A percentile compares a stretch with the other conserved stretches of the same genome.
phyloP scores from a whole-genome alignment of 2,329 filamentous ascomycete species.

The Dothiorella sarmentorum region DNA sequence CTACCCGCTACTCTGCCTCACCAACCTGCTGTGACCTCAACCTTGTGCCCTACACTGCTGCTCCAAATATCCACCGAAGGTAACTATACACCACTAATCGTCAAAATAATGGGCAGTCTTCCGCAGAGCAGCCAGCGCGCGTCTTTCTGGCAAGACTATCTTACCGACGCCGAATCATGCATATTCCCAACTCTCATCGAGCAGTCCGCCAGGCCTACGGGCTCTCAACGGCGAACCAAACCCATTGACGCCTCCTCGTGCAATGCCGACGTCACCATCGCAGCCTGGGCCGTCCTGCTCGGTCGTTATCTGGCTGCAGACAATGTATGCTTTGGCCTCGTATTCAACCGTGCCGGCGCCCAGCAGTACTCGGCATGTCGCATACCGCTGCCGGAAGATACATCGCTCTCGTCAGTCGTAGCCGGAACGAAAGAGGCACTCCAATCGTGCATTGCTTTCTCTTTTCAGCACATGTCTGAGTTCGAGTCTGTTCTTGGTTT shows the following conservation, averaged over 20 bases:
- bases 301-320: constrained; percentile 4
- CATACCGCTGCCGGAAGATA: neutral
- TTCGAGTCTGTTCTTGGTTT: neutral
- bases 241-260: neutral
- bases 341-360: neutral
- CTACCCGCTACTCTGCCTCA: neutral
- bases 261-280: neutral
- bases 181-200: constrained; percentile 1
- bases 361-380: neutral
- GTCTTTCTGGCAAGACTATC: neutral
- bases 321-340: neutral
- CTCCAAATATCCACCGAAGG: neutral
- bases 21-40: neutral
- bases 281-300: constrained; percentile 1
- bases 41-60: neutral
- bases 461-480: neutral
- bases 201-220: neutral
- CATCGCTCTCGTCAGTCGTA: neutral
- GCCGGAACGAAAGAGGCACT: neutral
- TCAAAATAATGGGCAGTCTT: constrained; percentile 8
- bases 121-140: constrained; percentile 3
- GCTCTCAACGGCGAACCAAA: neutral
- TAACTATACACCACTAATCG: constrained; percentile 5
- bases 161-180: neutral
- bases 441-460: neutral